Percentiles rank a stretch among this genome's conserved stretches.
Evolutionary conservation across 2,329 filamentous ascomycete genomes (phyloP).

Genomic region (Ascochyta viciae-villosae): DNA sequence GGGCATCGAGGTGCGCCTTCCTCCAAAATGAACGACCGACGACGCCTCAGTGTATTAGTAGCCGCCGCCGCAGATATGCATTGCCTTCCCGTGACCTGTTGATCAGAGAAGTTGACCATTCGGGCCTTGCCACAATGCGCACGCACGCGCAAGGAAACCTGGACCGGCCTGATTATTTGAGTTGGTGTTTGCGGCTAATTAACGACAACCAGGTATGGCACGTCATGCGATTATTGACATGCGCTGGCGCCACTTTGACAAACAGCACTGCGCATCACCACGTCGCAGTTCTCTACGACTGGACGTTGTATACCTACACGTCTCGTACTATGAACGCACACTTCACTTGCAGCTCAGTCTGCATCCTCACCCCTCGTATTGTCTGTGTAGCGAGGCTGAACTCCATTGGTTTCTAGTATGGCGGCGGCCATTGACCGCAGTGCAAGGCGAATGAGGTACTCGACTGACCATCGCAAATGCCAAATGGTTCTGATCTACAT

Average conservation of each 20-base stretch:
- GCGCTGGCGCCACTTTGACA: not conserved
- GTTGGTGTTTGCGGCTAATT: conserved; percentile 15
- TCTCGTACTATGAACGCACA: not conserved
- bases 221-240: conserved; percentile 12
- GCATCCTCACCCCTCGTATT: not conserved
- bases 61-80: conserved; percentile 8
- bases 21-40: conserved; percentile 5
- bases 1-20: conserved; percentile 6
- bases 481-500: not conserved
- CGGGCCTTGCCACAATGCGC: conserved; percentile 15
- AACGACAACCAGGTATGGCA: conserved; percentile 3
- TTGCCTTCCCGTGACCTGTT: conserved; percentile 12
- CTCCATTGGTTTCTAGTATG: too few species aligned
- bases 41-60: conserved; percentile 15
- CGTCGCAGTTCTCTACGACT: not conserved
- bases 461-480: not conserved
- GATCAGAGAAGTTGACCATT: conserved; percentile 9
- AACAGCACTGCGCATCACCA: not conserved
- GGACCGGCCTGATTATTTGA: conserved; percentile 17
- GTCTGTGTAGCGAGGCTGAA: too few species aligned
- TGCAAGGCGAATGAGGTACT: not conserved
- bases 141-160: conserved; percentile 9
- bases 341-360: not conserved
- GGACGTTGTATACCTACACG: not conserved
- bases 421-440: not conserved